Percentiles rank a stretch among this genome's conserved stretches.
These are phyloP conservation scores for Glaciozyma martinii DNA, from an alignment of 768 basidiomycete genomes.

Conservation along the genomic window DNA sequence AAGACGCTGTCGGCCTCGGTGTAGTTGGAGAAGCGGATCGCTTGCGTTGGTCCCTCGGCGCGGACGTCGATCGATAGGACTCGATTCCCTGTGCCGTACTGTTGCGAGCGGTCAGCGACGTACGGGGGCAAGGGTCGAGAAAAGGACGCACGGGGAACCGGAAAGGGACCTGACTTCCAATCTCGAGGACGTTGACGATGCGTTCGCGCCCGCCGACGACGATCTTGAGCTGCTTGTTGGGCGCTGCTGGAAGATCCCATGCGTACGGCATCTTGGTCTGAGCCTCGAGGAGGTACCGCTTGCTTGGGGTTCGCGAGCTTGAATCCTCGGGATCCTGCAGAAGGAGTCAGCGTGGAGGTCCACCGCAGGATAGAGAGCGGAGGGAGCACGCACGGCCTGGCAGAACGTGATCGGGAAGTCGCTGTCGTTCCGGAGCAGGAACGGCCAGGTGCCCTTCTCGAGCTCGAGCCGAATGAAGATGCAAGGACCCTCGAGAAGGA, in stretches of 20 bases:
- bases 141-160: slow-evolving; percentile 58
- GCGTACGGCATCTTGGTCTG: slow-evolving; percentile 60
- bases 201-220: slow-evolving; percentile 54
- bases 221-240: slow-evolving; percentile 68
- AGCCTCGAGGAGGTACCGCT: slow-evolving; percentile 52
- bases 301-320: not conserved
- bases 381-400: slow-evolving; percentile 54
- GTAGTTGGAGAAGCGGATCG: slow-evolving; percentile 79
- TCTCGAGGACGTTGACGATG: slow-evolving; percentile 84
- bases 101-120: slow-evolving; percentile 38
- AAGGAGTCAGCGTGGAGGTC: not conserved
- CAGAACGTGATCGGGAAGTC: slow-evolving; percentile 58
- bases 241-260: slow-evolving; percentile 85
- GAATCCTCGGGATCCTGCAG: slow-evolving; percentile 29
- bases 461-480: slow-evolving; percentile 71
- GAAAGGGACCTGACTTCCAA: slow-evolving; percentile 83
- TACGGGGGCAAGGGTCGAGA: slow-evolving; percentile 33
- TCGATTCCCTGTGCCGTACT: slow-evolving; percentile 43
- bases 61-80: slow-evolving; percentile 79
- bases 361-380: no score
- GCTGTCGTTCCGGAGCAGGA: slow-evolving; percentile 80
- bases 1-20: slow-evolving; percentile 76
- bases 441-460: slow-evolving; percentile 73
- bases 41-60: slow-evolving; percentile 75
- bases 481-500: slow-evolving; percentile 72